Conservation (phyloP, 2,329 filamentous ascomycete species). For the Phyllosticta capitalensis region DNA sequence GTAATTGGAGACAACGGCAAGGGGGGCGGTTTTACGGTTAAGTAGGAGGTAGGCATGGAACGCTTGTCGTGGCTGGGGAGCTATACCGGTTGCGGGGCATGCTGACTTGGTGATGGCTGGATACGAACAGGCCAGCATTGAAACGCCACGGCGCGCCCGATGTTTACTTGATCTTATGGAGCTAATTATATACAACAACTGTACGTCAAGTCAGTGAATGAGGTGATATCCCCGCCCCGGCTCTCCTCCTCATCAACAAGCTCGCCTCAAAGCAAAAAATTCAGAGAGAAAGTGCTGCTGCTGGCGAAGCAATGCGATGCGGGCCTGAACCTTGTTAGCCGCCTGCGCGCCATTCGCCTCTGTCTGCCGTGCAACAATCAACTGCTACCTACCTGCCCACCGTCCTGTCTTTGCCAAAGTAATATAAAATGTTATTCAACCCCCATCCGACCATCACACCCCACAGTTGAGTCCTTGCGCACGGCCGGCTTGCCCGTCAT, state of each 20-base stretch:
- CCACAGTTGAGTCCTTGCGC: background rate
- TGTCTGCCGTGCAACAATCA: background rate
- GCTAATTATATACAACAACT: background rate
- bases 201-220: background rate
- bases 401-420: background rate
- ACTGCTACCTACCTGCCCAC: background rate
- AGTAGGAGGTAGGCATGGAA: background rate
- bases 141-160: background rate
- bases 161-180: background rate
- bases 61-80: background rate
- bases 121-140: background rate
- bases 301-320: background rate
- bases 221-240: background rate
- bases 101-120: background rate
- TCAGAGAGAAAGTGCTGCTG: background rate
- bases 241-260: background rate
- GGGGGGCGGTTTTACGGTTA: background rate
- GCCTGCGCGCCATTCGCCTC: background rate
- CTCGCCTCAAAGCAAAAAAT: background rate
- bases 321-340: background rate
- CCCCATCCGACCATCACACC: background rate
- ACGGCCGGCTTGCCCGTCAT: background rate
- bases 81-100: background rate
- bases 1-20: background rate
- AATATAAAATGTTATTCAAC: background rate